Base-by-base conservation (phyloP, 768 basidiomycete genomes). In the Pleurotus platypus region DNA sequence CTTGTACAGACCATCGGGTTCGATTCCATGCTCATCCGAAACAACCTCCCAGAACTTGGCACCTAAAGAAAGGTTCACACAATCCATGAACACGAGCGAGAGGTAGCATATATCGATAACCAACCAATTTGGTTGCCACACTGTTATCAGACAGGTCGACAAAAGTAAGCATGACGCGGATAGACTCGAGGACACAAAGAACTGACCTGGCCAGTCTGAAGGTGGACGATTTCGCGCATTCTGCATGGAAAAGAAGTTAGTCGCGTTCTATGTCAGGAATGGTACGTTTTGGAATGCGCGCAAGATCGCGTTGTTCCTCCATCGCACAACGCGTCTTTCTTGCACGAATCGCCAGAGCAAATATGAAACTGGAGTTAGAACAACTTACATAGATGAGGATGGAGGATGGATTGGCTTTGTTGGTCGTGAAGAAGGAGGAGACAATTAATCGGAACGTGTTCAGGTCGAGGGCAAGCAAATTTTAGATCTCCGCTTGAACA, bases 161-260 rank as follows among this genome's bases (percentile, higher is more conserved):
- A 64, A 51, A 61, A 60, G 57, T 71, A 65, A 64, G 71, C 60
- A 65, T 59, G 45, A 43, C 24, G 24, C 55, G 35, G 18, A 57
- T 38, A 27, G 8, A 55, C 49, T 12, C n/a, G 24, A 37, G 39
- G 30, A 39, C 22, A 35, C 37, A 56, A 60, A 48, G 35, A 49
- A 70, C 79, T 65, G 68, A 93, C 93, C 86, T 97, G 96, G 79
- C 96, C 96, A 62, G 96, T 98, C 76, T 98, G 96, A 69, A 98
- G 87, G 79, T 98, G 96, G 72, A 98, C 95, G 77, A 98, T 98
- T 87, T 98, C 95, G 82, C 95, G 92, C 92, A 93, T 94, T 82
- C 91, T 93, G 65, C 45, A 69, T 61, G 67, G 69, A 55, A 61
- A 65, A 73, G 70, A 55, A 59, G 62, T 59, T 62, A 59, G 55